phyloP scores from a whole-genome alignment of 768 basidiomycete genomes.

The Serendipita sp. region DNA sequence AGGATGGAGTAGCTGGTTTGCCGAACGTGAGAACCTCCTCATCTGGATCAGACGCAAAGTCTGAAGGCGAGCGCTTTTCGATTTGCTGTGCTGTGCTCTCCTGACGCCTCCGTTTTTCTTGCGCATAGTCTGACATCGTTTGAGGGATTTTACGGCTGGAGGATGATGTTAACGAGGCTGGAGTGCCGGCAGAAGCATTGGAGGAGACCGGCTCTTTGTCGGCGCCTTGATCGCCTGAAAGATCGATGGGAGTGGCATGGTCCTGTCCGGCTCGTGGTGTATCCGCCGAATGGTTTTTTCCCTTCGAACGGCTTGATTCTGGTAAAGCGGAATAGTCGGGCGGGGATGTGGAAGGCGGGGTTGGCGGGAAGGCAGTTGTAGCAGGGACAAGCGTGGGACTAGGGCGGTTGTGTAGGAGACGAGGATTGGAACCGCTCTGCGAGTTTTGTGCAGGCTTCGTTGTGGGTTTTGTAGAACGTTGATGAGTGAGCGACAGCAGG shows the following conservation, averaged over 20 bases:
- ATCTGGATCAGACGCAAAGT: neutral
- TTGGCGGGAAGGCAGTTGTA: neutral
- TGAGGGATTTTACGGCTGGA: neutral
- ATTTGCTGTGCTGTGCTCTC: neutral
- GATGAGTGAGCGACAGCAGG: neutral
- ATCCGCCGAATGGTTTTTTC: neutral
- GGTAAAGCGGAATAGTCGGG: constrained; percentile 4
- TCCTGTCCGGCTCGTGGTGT: neutral
- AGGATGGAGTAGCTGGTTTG: neutral
- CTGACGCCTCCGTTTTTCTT: neutral
- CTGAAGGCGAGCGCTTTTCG: neutral
- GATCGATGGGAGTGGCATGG: neutral
- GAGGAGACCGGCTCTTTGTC: neutral
- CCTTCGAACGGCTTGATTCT: neutral
- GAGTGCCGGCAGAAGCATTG: neutral
- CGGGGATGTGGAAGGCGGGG: constrained; percentile 3
- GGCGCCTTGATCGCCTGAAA: neutral
- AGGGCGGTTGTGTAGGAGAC: constrained; percentile 4
- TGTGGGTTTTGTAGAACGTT: neutral
- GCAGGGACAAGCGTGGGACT: neutral
- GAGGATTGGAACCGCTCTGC: neutral
- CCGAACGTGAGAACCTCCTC: constrained; percentile 1
- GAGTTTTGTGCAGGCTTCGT: neutral
- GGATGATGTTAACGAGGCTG: neutral
- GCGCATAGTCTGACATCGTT: neutral